phyloP scores from a whole-genome alignment of 2,329 filamentous ascomycete genomes.

The Calycina herbarum region DNA sequence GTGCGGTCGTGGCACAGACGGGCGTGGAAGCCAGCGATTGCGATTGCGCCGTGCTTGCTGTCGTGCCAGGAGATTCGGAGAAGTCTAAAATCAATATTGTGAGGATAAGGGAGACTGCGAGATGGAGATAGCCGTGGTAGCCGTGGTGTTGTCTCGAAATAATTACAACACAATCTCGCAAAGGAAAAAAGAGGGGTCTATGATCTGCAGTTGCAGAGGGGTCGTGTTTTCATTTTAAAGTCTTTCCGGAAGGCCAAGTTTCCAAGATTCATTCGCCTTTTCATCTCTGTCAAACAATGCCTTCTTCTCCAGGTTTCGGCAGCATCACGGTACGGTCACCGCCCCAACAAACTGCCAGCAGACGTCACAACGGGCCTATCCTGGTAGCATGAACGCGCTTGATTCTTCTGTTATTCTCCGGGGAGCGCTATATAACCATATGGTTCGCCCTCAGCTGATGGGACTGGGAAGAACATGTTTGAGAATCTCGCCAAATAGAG shows the following conservation, averaged over 20 bases:
- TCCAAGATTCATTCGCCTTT: not conserved
- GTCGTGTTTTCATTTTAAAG: not conserved
- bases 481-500: not conserved
- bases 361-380: not conserved
- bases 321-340: not conserved
- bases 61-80: not conserved
- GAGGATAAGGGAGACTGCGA: not conserved
- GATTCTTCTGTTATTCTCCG: not conserved
- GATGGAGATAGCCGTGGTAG: not conserved
- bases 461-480: not conserved
- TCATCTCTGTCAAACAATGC: not conserved
- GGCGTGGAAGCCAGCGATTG: not conserved
- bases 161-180: not conserved
- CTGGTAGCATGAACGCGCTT: not conserved
- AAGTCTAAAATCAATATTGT: not conserved
- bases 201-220: not conserved
- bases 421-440: not conserved
- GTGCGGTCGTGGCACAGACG: not conserved
- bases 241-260: not conserved
- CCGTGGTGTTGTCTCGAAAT: not conserved
- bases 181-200: slow-evolving; percentile 2
- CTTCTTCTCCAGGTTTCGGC: not conserved
- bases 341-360: not conserved
- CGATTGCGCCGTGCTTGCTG: not conserved
- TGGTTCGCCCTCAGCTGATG: not conserved